A percentile compares a stretch with the other conserved stretches of the same genome.
Evolutionary conservation across 78 protist species (phyloP).

Genomic region (Dictyostelium capitatum): DNA sequence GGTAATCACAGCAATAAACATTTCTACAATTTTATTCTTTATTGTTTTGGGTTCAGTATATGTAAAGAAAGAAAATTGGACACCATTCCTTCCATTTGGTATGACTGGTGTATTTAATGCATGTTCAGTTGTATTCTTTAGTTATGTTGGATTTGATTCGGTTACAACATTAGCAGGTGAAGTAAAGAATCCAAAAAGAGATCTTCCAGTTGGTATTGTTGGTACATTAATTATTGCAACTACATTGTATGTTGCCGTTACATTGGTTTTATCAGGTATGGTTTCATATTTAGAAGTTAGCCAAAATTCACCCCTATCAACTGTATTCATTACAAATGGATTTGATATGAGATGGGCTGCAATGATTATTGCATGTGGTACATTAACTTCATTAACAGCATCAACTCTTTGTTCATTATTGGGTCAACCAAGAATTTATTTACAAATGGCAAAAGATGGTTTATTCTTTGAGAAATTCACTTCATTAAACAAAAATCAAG

Average conservation of each 20-base stretch:
- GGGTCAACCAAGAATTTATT: slow-evolving; percentile 86
- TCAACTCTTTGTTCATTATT: slow-evolving; percentile 74
- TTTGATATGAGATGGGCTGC: slow-evolving; percentile 71
- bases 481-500: slow-evolving; percentile 45
- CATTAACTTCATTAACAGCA: slow-evolving; percentile 80
- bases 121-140: slow-evolving; percentile 81
- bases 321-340: slow-evolving; percentile 19
- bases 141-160: slow-evolving; percentile 88
- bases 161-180: slow-evolving; percentile 84
- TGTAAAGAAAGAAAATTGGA: slow-evolving; percentile 66
- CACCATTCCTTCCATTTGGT: slow-evolving; percentile 85
- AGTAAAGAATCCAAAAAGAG: slow-evolving; percentile 81
- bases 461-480: slow-evolving; percentile 59
- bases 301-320: slow-evolving; percentile 39
- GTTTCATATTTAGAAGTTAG: background rate
- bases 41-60: slow-evolving; percentile 62
- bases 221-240: slow-evolving; percentile 76
- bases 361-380: slow-evolving; percentile 47
- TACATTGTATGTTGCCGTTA: slow-evolving; percentile 69
- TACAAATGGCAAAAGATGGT: slow-evolving; percentile 87
- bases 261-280: slow-evolving; percentile 81
- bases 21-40: slow-evolving; percentile 67
- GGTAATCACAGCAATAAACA: slow-evolving; percentile 54
- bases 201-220: slow-evolving; percentile 86
- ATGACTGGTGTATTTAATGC: slow-evolving; percentile 74